phyloP scores from a whole-genome alignment of 306 rosid genomes.

The Phaseolus lunatus region DNA sequence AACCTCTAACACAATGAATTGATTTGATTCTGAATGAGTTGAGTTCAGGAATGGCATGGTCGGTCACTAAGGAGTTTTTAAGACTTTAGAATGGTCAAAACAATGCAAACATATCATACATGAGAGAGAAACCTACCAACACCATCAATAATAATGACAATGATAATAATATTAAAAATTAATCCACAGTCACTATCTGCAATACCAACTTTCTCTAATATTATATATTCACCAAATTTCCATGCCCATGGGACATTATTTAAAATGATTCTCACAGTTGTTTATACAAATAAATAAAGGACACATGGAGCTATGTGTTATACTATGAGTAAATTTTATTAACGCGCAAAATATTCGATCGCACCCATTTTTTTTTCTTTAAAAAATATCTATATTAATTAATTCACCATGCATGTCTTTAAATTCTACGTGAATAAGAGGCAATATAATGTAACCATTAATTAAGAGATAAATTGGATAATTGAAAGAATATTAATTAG shows the following conservation, averaged over 20 bases:
- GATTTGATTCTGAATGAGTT: neutral
- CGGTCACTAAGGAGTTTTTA: neutral
- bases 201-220: neutral
- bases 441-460: neutral
- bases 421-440: neutral
- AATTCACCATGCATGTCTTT: neutral
- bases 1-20: too few relatives aligned
- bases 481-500: neutral
- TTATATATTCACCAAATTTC: neutral
- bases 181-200: neutral
- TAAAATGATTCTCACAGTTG: neutral
- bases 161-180: neutral
- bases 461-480: neutral
- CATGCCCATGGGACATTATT: neutral
- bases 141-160: neutral
- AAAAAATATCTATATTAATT: neutral
- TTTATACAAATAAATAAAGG: neutral
- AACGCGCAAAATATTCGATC: neutral
- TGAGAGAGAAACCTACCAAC: conserved; percentile 17
- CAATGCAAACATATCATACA: neutral
- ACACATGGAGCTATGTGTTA: neutral
- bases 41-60: neutral
- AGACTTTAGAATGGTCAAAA: neutral
- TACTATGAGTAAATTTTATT: neutral
- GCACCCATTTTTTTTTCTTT: neutral